phyloP scores from a whole-genome alignment of 1,284 basidiomycete genomes.

The Pseudozyma hubeiensis region DNA sequence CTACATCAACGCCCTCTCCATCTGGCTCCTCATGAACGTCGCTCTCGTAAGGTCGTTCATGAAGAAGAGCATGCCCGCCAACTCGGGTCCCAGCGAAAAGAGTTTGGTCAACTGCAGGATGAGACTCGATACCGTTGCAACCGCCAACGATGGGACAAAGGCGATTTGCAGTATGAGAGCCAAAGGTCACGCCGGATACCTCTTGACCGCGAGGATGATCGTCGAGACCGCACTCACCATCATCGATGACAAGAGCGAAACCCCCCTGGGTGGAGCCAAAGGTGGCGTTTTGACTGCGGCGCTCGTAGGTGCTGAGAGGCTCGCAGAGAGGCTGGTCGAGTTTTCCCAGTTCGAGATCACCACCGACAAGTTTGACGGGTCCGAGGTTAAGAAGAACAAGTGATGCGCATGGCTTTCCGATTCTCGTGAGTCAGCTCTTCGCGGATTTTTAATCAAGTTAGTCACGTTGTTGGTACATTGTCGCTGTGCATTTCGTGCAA shows the following conservation, averaged over 20 bases:
- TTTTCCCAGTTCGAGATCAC: conserved; percentile 74
- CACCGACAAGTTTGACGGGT: conserved; percentile 15
- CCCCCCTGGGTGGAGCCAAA: conserved; percentile 70
- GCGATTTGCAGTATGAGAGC: conserved; percentile 76
- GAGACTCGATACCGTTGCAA: conserved; percentile 67
- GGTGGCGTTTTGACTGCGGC: conserved; percentile 85
- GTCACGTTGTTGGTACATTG: too few relatives aligned
- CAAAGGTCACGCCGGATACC: conserved; percentile 84
- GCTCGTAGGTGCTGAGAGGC: conserved; percentile 79
- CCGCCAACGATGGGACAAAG: conserved; percentile 70
- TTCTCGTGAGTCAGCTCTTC: neutral
- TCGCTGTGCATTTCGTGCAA: too few relatives aligned
- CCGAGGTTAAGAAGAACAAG: conserved; percentile 15
- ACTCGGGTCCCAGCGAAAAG: conserved; percentile 32
- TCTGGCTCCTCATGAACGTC: conserved; percentile 47
- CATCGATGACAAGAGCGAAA: conserved; percentile 72
- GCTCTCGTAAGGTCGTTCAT: conserved; percentile 11
- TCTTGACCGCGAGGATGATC: conserved; percentile 78
- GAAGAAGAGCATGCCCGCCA: conserved; percentile 16
- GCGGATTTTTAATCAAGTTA: neutral
- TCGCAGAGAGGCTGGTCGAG: conserved; percentile 76
- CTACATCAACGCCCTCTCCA: conserved; percentile 69
- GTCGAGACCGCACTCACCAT: conserved; percentile 80
- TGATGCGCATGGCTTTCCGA: neutral
- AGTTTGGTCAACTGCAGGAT: conserved; percentile 10